Conservation (phyloP, 495 filamentous ascomycete species). For the Podospora pseudoanserina region DNA sequence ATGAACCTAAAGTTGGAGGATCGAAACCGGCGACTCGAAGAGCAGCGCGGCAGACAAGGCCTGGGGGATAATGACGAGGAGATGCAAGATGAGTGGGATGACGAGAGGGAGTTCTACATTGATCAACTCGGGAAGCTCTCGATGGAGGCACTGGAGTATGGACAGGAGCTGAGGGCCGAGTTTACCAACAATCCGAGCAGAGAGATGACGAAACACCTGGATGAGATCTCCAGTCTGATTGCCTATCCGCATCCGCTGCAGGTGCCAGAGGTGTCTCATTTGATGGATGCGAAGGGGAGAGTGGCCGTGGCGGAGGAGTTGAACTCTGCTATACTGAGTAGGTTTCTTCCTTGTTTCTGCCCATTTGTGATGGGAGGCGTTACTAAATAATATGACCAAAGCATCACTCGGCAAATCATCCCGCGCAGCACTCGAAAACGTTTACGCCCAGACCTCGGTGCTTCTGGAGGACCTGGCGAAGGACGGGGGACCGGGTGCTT, state of each 20-base stretch:
- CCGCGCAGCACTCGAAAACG: slow-evolving; percentile 76
- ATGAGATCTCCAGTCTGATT: slow-evolving; percentile 84
- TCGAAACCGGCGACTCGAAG: slow-evolving; percentile 4
- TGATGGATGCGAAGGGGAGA: slow-evolving; percentile 72
- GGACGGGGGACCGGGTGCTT: slow-evolving; percentile 79
- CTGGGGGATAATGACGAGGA: slow-evolving; percentile 72
- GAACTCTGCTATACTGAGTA: slow-evolving; percentile 91
- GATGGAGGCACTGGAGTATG: slow-evolving; percentile 72
- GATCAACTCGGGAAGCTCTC: slow-evolving; percentile 53
- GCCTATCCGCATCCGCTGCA: slow-evolving; percentile 79
- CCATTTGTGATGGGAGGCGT: too few relatives aligned
- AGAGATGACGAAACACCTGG: slow-evolving; percentile 68
- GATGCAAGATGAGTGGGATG: slow-evolving; percentile 61
- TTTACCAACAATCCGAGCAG: slow-evolving; percentile 65
- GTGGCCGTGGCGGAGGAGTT: slow-evolving; percentile 87
- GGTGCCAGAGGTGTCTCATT: slow-evolving; percentile 69
- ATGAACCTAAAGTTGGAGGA: slow-evolving; percentile 48
- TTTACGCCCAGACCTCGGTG: slow-evolving; percentile 83
- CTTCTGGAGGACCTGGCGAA: slow-evolving; percentile 78
- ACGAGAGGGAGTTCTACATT: slow-evolving; percentile 13
- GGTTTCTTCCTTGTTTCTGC: slow-evolving; percentile 26
- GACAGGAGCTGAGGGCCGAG: slow-evolving; percentile 70
- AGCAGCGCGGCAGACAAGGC: slow-evolving; percentile 25
- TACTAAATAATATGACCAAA: slow-evolving; percentile 32
- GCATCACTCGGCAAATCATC: slow-evolving; percentile 88